Base-by-base conservation (phyloP, 495 filamentous ascomycete species). In the Penicillium egyptiacum region DNA sequence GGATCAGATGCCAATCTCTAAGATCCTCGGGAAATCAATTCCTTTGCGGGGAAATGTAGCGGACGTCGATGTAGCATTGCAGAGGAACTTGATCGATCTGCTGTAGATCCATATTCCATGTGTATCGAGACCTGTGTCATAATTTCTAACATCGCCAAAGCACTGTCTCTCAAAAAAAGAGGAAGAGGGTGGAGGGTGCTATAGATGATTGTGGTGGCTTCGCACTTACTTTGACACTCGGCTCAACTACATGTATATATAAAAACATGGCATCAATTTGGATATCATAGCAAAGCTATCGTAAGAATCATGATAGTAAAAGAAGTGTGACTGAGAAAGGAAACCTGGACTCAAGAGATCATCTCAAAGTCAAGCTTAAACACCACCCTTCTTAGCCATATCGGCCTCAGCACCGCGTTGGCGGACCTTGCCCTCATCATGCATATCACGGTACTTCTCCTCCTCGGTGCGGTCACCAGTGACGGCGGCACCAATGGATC, bases 381-480 rank as follows among this genome's bases (percentile, higher is more conserved):
- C 26, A 37, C 64, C 67, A 66, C 60, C 70, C 75, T 88, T 81
- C 83, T 90, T 92, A 62, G 84, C 71, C 54, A 96, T 83, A 69
- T 96, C 92, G 23, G 76, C 73, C 83, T 96, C 92, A 11, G 86
- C 92, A 51, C 92, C 87, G 12, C 92, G 80, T 79, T 96, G 88
- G 67, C 82, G 77, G 23, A 88, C 91, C 83, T 96, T 97, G 33
- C 92, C 93, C 62, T 81, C 72, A 67, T 95, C 92, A 63, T 96
- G 93, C 68, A 87, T 78, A 44, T 82, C 65, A 70, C 86, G 77
- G 47, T 80, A 83, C 61, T 82, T 76, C 65, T 70, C 56, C 77
- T 95, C 78, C 42, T 81, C 81, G 30, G 75, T 74, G 6, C 75
- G 68, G 67, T 98, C 87, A 22, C 92, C 91, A 7, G 83, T 87